Base-by-base conservation (phyloP, 1,139 yeast species). In the Suzukiozyma palmioleophila region DNA sequence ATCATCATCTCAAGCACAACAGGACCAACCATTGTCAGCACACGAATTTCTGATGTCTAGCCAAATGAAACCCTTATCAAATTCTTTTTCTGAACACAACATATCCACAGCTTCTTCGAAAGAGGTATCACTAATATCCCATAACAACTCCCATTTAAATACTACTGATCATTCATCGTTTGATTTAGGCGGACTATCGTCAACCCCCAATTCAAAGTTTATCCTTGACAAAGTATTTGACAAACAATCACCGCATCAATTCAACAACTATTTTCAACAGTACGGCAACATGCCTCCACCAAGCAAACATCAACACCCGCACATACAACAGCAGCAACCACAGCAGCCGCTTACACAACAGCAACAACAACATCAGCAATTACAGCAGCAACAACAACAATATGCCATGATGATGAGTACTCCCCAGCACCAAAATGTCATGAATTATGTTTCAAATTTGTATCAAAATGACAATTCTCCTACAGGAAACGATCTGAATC, bases 401-500 rank as follows among this genome's bases (percentile, higher is more conserved):
- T 51, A 54, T 56, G 58, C 62, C 60, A 63, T 66, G 67, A 60
- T 64, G 62, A 69, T 69, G 73, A 69, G 75, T 39, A 69, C 76
- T 2, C 75, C 75, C 6, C 74, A 65, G 42, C 75, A 66, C 47
- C 64, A 53, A 26, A 50, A 48, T 41, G 45, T 51, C 27, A 35
- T 48, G 27, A 40, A 42, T 34, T 56, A 49, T 45, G 45, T 46
- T 30, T 49, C 49, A 8, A 37, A 40, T 26, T 22, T 43, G 8
- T 48, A 46, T 31, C 39, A 38, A 12, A 16, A 42, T 5, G 43
- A 39, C 18, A 36, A 37, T 22, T 35, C 42, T 11, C 39, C 44
- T 7, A 28, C 35, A 10, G 38, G 26, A 9, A 25, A 36, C 24
- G 38, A 36, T 3, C 10, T 35, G 11, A 21, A 6, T 10, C 27